These are phyloP conservation scores for Coemansia sp. DNA, from an alignment of 192 early-diverging fungal genomes.

Conservation along the genomic window DNA sequence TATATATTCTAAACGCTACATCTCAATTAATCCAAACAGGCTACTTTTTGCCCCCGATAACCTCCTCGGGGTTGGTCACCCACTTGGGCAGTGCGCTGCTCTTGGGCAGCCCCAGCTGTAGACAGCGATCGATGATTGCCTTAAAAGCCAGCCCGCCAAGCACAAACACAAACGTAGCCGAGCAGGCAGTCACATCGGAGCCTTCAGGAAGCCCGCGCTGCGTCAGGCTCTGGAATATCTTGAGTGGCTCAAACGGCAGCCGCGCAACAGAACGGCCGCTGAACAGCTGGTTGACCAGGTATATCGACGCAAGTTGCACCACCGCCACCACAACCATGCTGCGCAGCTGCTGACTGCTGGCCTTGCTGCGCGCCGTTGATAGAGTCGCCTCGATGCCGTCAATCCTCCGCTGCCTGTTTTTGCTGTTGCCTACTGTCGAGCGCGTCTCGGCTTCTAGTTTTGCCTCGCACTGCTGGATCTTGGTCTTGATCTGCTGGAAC, in stretches of 20 bases:
- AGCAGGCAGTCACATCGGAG: conserved; percentile 36
- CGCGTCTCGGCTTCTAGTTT: conserved; percentile 37
- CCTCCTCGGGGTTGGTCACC: conserved; percentile 47
- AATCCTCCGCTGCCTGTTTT: conserved; percentile 47
- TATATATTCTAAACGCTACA: background rate
- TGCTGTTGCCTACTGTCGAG: conserved; percentile 17
- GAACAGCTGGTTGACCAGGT: conserved; percentile 26
- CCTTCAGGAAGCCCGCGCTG: conserved; percentile 46
- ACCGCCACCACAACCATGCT: conserved; percentile 39
- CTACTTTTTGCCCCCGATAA: conserved; percentile 27
- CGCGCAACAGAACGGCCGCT: conserved; percentile 25
- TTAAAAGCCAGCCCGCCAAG: conserved; percentile 46
- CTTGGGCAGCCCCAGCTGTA: conserved; percentile 52
- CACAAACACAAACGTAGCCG: conserved; percentile 52
- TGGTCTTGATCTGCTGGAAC: conserved; percentile 45
- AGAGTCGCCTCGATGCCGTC: conserved; percentile 45
- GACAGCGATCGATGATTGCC: conserved; percentile 33
- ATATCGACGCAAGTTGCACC: conserved; percentile 39
- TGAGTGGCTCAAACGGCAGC: conserved; percentile 46
- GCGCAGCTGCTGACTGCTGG: conserved; percentile 41
- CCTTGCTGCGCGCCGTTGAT: conserved; percentile 37
- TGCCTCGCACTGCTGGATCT: conserved; percentile 33
- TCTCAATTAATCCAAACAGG: too few relatives aligned
- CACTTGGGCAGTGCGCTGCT: conserved; percentile 44
- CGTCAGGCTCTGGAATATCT: conserved; percentile 40